A percentile compares a stretch with the other conserved stretches of the same genome.
These are phyloP conservation scores for Serpula lacrymans DNA, from an alignment of 768 basidiomycete genomes.

Conservation along the genomic window DNA sequence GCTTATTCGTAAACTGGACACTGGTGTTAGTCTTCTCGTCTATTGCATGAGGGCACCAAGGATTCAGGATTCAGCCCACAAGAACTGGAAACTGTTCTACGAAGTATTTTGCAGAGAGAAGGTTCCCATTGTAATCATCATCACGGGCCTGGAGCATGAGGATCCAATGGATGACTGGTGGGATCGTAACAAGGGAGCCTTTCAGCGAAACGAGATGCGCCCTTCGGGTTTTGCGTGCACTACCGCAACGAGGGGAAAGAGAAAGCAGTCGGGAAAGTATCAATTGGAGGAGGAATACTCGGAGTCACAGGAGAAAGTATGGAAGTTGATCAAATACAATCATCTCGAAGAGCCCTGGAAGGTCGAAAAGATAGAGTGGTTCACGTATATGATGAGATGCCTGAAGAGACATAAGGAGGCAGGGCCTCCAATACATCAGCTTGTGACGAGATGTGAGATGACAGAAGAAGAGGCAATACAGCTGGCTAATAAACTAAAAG, in stretches of 20 bases:
- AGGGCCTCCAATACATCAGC: neutral
- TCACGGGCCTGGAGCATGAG: conserved; percentile 40
- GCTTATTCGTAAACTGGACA: conserved; percentile 22
- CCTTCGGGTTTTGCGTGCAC: conserved; percentile 12
- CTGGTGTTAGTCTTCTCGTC: conserved; percentile 29
- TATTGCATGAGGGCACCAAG: conserved; percentile 9
- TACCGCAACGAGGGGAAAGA: conserved; percentile 16
- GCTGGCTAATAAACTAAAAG: too few relatives aligned
- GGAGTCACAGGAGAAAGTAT: conserved; percentile 10
- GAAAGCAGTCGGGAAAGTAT: conserved; percentile 11
- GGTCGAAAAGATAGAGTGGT: neutral
- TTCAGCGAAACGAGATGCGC: conserved; percentile 7
- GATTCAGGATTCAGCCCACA: conserved; percentile 6
- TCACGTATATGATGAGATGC: neutral
- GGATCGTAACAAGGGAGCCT: conserved; percentile 22
- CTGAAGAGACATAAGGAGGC: neutral
- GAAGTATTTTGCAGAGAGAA: conserved; percentile 35
- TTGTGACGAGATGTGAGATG: neutral
- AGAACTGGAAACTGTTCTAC: conserved; percentile 37
- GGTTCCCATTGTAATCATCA: conserved; percentile 38
- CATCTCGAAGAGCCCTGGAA: neutral
- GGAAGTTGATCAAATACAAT: conserved; percentile 2
- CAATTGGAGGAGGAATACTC: conserved; percentile 22
- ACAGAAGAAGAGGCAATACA: conserved; percentile 1
- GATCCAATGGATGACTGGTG: conserved; percentile 34